phyloP scores from a whole-genome alignment of 768 basidiomycete genomes.

The Glaciozyma antarctica region DNA sequence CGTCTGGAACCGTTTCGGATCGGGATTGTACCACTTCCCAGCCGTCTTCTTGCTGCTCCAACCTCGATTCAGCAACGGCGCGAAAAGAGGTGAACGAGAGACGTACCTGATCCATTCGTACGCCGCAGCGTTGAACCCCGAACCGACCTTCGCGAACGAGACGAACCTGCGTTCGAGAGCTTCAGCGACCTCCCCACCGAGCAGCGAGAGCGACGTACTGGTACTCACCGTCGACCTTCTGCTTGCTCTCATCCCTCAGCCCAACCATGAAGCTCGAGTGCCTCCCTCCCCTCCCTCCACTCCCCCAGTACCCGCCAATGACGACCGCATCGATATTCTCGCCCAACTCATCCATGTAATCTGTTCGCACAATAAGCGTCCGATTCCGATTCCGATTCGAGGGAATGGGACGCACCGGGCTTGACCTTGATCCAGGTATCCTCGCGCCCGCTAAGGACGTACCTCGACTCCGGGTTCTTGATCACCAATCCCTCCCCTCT shows the following conservation, averaged over 20 bases:
- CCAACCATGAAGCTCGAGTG: slow-evolving; percentile 82
- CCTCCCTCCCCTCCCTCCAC: slow-evolving; percentile 72
- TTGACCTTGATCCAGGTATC: slow-evolving; percentile 85
- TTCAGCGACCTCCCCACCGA: neutral
- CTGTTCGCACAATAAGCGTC: slow-evolving; percentile 60
- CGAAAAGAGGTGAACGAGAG: too few relatives aligned
- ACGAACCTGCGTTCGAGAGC: slow-evolving; percentile 55
- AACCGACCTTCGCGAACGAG: slow-evolving; percentile 79
- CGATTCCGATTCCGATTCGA: too few relatives aligned
- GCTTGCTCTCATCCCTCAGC: slow-evolving; percentile 50
- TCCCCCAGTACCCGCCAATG: slow-evolving; percentile 80
- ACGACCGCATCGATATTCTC: slow-evolving; percentile 89
- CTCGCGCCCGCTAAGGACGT: slow-evolving; percentile 76
- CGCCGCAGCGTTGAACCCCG: slow-evolving; percentile 75
- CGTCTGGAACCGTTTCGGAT: slow-evolving; percentile 52
- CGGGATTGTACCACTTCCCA: slow-evolving; percentile 41
- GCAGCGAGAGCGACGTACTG: slow-evolving; percentile 45
- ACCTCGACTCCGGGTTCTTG: slow-evolving; percentile 71
- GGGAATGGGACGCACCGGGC: slow-evolving; percentile 35
- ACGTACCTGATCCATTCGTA: slow-evolving; percentile 63
- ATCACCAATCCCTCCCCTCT: slow-evolving; percentile 87
- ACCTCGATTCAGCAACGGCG: neutral
- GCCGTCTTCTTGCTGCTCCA: slow-evolving; percentile 56
- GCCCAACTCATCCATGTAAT: slow-evolving; percentile 66
- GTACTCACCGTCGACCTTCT: slow-evolving; percentile 50